Percentiles rank a stretch among this genome's conserved stretches.
Conservation (phyloP, 202 grass and related monocot species). For the Zoysia matrella region DNA sequence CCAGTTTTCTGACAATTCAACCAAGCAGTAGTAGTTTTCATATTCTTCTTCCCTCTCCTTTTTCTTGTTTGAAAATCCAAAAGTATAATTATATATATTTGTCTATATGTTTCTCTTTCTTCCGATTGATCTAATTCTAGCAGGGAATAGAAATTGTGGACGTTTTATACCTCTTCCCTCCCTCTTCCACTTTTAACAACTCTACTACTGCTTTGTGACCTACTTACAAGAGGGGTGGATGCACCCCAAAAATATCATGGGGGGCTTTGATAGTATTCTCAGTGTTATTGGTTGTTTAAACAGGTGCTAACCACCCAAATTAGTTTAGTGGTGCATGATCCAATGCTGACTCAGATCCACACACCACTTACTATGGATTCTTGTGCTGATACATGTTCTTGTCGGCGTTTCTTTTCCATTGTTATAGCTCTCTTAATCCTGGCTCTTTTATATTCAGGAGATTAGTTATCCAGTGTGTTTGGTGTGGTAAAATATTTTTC, state of each 20-base stretch:
- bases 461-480: neutral
- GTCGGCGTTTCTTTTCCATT: slow-evolving; percentile 6
- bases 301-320: neutral
- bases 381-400: slow-evolving; percentile 34
- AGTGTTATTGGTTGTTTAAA: slow-evolving; percentile 28
- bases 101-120: neutral
- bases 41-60: neutral
- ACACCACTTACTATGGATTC: slow-evolving; percentile 45
- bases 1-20: slow-evolving; percentile 35
- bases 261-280: slow-evolving; percentile 12
- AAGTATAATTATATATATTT: slow-evolving; percentile 10
- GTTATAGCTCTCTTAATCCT: neutral
- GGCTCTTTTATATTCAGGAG: neutral
- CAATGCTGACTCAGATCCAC: slow-evolving; percentile 57
- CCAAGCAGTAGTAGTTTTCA: neutral
- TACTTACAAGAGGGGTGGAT: slow-evolving; percentile 10
- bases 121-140: slow-evolving; percentile 12
- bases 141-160: slow-evolving; percentile 20
- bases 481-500: too few relatives aligned
- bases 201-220: neutral
- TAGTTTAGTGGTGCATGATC: slow-evolving; percentile 39
- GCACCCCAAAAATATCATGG: slow-evolving; percentile 24
- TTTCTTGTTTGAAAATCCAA: neutral
- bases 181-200: neutral
- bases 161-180: neutral